These are phyloP conservation scores for Trypanosoma cruzi DNA, from an alignment of 208 protist species.

Conservation along the genomic window DNA sequence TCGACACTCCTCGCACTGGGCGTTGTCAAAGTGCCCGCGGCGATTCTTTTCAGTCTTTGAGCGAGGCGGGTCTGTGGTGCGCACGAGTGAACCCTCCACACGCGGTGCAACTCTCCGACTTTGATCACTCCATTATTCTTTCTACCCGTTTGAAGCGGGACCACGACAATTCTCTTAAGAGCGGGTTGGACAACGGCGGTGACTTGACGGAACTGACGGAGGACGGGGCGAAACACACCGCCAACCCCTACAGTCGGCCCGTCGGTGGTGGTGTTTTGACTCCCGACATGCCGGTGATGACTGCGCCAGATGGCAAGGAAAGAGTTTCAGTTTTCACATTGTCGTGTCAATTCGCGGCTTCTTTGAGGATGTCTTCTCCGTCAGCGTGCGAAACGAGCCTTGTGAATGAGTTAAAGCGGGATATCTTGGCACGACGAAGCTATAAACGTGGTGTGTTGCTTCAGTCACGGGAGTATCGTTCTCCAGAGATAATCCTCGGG, in stretches of 20 bases:
- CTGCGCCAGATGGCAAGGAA: neutral
- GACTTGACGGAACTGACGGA: neutral
- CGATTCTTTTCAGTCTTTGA: neutral
- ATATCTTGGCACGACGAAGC: conserved; percentile 39
- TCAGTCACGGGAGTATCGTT: conserved; percentile 84
- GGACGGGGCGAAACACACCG: neutral
- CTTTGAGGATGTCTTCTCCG: neutral
- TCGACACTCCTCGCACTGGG: conserved; percentile 9
- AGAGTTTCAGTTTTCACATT: neutral
- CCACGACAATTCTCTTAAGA: neutral
- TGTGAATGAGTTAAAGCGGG: conserved; percentile 36
- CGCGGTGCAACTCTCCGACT: conserved; percentile 45
- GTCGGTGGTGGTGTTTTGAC: neutral
- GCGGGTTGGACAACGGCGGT: neutral
- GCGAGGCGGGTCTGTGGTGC: neutral
- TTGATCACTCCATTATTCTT: conserved; percentile 48
- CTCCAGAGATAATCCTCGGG: conserved; percentile 78
- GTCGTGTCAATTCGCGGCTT: neutral
- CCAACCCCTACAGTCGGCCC: neutral
- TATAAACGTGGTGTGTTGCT: conserved; percentile 46
- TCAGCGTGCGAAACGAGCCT: neutral
- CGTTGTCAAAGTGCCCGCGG: neutral
- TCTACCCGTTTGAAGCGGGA: conserved; percentile 21
- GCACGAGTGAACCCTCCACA: conserved; percentile 17
- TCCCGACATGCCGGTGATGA: neutral